Evolutionary conservation across 108 stramenopile species (phyloP).

Genomic region (Nitzschia sp.): DNA sequence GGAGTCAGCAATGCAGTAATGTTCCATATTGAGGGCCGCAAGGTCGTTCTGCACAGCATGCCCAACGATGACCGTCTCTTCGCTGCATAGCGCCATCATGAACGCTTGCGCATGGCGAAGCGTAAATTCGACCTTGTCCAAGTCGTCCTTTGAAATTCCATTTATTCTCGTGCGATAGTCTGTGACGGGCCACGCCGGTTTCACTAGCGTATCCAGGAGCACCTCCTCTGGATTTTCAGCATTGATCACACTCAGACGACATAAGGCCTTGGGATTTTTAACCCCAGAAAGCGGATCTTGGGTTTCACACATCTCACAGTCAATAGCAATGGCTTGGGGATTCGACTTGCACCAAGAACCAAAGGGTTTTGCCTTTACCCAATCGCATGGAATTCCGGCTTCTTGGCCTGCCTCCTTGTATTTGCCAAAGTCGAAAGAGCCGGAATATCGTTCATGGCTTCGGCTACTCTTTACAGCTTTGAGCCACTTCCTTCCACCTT

Average conservation of each 20-base stretch:
- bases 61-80: constrained; percentile 91
- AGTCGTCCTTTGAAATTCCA: constrained; percentile 80
- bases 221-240: constrained; percentile 83
- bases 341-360: constrained; percentile 73
- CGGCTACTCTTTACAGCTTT: constrained; percentile 58
- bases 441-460: constrained; percentile 52
- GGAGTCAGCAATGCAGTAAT: constrained; percentile 84
- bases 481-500: constrained; percentile 66
- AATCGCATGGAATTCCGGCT: constrained; percentile 37
- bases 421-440: constrained; percentile 55
- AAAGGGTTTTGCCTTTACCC: constrained; percentile 80
- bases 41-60: constrained; percentile 96
- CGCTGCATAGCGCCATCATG: constrained; percentile 88
- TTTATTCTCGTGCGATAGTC: constrained; percentile 91
- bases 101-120: constrained; percentile 93
- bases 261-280: constrained; percentile 80
- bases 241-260: constrained; percentile 91
- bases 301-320: constrained; percentile 98
- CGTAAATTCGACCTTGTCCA: constrained; percentile 87
- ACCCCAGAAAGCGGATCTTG: constrained; percentile 83
- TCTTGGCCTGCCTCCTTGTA: constrained; percentile 46
- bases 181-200: constrained; percentile 89
- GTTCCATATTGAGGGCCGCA: constrained; percentile 82
- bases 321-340: constrained; percentile 93
- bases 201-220: constrained; percentile 93